phyloP scores from a whole-genome alignment of 2,329 filamentous ascomycete species.

The Colletotrichum sp. region DNA sequence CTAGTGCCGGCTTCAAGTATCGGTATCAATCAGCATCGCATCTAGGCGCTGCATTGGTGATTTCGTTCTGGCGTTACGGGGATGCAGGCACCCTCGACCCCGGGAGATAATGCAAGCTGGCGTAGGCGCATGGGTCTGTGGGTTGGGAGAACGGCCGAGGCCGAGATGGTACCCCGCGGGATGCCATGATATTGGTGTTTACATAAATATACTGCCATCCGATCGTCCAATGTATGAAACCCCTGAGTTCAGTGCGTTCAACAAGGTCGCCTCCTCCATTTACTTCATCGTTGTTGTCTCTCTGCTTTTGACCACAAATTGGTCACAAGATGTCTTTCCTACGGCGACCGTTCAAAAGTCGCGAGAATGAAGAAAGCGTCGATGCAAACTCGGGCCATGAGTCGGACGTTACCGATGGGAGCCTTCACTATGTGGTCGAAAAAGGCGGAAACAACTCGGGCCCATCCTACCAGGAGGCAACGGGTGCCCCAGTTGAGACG shows the following conservation, averaged over 20 bases:
- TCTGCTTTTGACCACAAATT: background rate
- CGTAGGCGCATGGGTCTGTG: background rate
- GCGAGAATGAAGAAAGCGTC: background rate
- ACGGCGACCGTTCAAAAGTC: background rate
- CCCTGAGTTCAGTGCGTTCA: background rate
- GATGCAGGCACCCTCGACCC: background rate
- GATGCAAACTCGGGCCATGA: background rate
- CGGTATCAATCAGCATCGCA: background rate
- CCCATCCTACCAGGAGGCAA: conserved; percentile 20
- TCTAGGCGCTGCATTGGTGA: background rate
- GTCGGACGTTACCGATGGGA: background rate
- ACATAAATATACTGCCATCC: background rate
- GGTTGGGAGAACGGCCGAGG: background rate
- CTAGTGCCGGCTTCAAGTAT: background rate
- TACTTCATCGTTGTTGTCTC: background rate
- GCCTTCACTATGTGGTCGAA: conserved; percentile 1
- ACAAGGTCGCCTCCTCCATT: background rate
- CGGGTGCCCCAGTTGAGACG: conserved; percentile 64
- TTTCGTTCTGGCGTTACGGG: background rate
- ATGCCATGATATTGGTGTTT: background rate
- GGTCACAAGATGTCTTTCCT: background rate
- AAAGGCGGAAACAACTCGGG: conserved; percentile 6
- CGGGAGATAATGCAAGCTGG: background rate
- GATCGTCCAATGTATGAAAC: background rate
- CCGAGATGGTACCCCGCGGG: background rate